Conservation (phyloP, 139 green algal genomes). For the Parachlorella kessleri region DNA sequence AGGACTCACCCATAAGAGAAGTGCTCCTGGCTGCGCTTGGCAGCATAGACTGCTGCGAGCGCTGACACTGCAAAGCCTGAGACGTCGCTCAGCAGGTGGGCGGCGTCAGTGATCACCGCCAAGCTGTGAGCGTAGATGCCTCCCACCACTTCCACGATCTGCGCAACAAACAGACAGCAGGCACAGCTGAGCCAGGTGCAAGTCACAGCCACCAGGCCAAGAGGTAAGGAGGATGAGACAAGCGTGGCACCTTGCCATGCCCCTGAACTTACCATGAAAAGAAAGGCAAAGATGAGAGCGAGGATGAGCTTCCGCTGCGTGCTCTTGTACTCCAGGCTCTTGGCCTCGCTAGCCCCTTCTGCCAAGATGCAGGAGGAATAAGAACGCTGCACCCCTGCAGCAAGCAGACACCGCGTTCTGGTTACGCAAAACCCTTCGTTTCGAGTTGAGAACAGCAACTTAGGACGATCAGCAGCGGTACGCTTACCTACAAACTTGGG, state of each 20-base stretch:
- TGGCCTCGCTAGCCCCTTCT: background rate
- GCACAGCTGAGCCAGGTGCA: no score
- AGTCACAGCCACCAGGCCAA: no score
- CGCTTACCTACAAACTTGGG: background rate
- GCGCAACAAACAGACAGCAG: no score
- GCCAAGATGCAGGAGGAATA: constrained; percentile 13
- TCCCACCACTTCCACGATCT: constrained; percentile 46
- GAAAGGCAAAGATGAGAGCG: constrained; percentile 46
- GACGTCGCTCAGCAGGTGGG: constrained; percentile 94
- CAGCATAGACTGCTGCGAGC: constrained; percentile 58
- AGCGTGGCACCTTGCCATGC: no score
- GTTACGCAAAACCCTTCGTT: no score
- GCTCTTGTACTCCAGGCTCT: constrained; percentile 14
- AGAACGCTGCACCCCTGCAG: background rate
- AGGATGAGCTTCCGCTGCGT: constrained; percentile 49
- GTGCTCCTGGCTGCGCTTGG: constrained; percentile 17
- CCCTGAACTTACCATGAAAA: constrained; percentile 54
- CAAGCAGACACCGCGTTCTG: no score
- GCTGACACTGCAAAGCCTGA: constrained; percentile 83
- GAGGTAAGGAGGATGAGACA: no score
- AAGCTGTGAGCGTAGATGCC: constrained; percentile 73
- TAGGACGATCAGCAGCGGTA: background rate
- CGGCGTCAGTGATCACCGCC: constrained; percentile 94
- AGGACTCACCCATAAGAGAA: constrained; percentile 16
- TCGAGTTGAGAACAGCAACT: no score